Evolutionary conservation across 1,284 basidiomycete genomes (phyloP).

Genomic region (Boletus smithii): DNA sequence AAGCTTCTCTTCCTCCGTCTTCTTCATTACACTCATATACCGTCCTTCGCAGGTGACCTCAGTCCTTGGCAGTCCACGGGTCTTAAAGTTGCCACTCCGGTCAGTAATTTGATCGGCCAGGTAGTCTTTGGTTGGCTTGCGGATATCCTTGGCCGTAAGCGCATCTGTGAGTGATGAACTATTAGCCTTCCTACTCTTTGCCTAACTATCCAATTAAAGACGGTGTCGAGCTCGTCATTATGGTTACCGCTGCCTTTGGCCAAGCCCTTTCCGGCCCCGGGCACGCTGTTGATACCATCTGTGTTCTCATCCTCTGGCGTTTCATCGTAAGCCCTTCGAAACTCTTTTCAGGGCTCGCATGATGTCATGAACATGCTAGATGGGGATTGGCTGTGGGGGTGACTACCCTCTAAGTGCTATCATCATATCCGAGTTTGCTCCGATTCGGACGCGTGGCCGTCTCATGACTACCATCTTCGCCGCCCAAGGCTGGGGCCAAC

Average conservation of each 20-base stretch:
- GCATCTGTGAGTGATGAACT: slow-evolving; percentile 26
- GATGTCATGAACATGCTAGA: slow-evolving; percentile 11
- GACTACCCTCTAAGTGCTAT: slow-evolving; percentile 48
- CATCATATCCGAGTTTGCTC: slow-evolving; percentile 61
- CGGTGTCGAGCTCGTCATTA: slow-evolving; percentile 55
- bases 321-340: slow-evolving; percentile 37
- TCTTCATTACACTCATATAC: slow-evolving; percentile 1
- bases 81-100: slow-evolving; percentile 41
- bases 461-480: slow-evolving; percentile 57
- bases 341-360: background rate
- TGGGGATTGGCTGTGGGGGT: slow-evolving; percentile 46
- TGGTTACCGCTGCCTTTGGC: slow-evolving; percentile 47
- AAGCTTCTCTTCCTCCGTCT: background rate
- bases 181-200: background rate
- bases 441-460: slow-evolving; percentile 52
- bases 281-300: slow-evolving; percentile 51
- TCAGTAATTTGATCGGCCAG: slow-evolving; percentile 61
- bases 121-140: slow-evolving; percentile 54
- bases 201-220: slow-evolving; percentile 32
- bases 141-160: slow-evolving; percentile 53
- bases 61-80: slow-evolving; percentile 26
- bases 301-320: slow-evolving; percentile 56
- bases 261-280: slow-evolving; percentile 49
- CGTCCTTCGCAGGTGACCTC: slow-evolving; percentile 19
- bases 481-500: slow-evolving; percentile 54